Evolutionary conservation across 2,329 filamentous ascomycete species (phyloP).

Genomic region (Cordyceps sp.): DNA sequence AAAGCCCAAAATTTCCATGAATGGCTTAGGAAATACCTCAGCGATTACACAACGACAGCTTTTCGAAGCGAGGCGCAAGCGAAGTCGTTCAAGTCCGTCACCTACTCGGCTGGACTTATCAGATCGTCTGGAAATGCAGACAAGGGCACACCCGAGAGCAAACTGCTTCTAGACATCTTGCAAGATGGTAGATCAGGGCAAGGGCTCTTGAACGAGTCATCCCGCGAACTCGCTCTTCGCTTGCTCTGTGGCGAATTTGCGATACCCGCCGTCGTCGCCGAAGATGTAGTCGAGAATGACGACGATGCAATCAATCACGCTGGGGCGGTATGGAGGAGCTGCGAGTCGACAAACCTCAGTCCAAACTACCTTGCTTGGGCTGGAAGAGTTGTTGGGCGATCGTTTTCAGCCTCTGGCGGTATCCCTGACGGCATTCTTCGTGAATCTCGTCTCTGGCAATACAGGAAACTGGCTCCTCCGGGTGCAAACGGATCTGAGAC

Average conservation of each 20-base stretch:
- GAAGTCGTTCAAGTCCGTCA: conserved; percentile 48
- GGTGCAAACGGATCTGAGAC: conserved; percentile 42
- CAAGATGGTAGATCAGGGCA: conserved; percentile 47
- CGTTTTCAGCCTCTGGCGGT: conserved; percentile 61
- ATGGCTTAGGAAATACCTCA: conserved; percentile 62
- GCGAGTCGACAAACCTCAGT: conserved; percentile 45
- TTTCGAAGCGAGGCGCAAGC: conserved; percentile 32
- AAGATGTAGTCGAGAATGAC: conserved; percentile 57
- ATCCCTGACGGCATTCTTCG: conserved; percentile 42
- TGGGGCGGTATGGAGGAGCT: conserved; percentile 60
- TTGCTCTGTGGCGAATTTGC: conserved; percentile 64
- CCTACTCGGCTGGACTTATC: conserved; percentile 51
- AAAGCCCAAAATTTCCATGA: conserved; percentile 60
- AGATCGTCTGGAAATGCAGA: conserved; percentile 52
- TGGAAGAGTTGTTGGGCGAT: conserved; percentile 66
- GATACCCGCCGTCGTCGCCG: conserved; percentile 21
- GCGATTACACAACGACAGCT: conserved; percentile 37
- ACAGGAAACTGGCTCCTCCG: conserved; percentile 26
- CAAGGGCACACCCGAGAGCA: conserved; percentile 58
- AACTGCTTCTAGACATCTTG: conserved; percentile 63
- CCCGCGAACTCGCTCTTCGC: conserved; percentile 51
- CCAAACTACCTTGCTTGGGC: conserved; percentile 69
- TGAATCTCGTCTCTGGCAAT: conserved; percentile 39
- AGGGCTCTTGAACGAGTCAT: conserved; percentile 52
- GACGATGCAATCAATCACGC: conserved; percentile 43